Conservation (phyloP, 2,329 filamentous ascomycete genomes). For the Epichloe scottii region DNA sequence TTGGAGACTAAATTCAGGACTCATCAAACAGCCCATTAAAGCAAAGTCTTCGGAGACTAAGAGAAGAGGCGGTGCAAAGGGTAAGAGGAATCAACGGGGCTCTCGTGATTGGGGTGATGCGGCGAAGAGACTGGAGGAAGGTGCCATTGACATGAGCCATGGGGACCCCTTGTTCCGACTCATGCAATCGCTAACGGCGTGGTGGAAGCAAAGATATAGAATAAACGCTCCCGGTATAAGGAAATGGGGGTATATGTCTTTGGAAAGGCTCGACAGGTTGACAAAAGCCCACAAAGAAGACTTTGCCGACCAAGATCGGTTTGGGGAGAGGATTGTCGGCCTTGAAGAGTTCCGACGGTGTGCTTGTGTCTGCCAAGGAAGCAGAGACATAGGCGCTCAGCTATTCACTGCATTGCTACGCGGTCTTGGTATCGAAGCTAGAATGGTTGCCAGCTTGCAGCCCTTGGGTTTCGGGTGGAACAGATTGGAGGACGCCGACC, state of each 20-base stretch:
- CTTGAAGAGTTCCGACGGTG: slow-evolving; percentile 55
- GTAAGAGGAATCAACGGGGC: slow-evolving; percentile 18
- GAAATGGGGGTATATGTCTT: slow-evolving; percentile 80
- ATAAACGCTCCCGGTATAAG: slow-evolving; percentile 67
- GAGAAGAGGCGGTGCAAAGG: slow-evolving; percentile 18
- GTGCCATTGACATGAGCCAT: slow-evolving; percentile 62
- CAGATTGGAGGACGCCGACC: slow-evolving; percentile 65
- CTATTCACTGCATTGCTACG: slow-evolving; percentile 78
- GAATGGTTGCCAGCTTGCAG: slow-evolving; percentile 76
- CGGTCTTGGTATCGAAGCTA: slow-evolving; percentile 67
- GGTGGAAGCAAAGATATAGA: slow-evolving; percentile 78
- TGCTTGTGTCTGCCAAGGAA: slow-evolving; percentile 63
- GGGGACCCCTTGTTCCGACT: slow-evolving; percentile 72
- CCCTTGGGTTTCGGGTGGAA: slow-evolving; percentile 84
- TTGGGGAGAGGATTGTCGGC: slow-evolving; percentile 64
- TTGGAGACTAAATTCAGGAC: slow-evolving; percentile 57
- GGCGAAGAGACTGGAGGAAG: slow-evolving; percentile 57
- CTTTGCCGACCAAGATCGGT: slow-evolving; percentile 45
- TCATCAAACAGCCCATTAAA: slow-evolving; percentile 30
- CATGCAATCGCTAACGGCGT: slow-evolving; percentile 62
- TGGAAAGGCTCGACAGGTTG: slow-evolving; percentile 62
- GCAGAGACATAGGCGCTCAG: slow-evolving; percentile 77
- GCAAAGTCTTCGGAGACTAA: slow-evolving; percentile 13
- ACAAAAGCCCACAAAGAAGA: slow-evolving; percentile 57
- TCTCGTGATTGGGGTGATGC: slow-evolving; percentile 55